These are phyloP conservation scores for Termitomyces sp. DNA, from an alignment of 768 basidiomycete genomes.

Conservation along the genomic window DNA sequence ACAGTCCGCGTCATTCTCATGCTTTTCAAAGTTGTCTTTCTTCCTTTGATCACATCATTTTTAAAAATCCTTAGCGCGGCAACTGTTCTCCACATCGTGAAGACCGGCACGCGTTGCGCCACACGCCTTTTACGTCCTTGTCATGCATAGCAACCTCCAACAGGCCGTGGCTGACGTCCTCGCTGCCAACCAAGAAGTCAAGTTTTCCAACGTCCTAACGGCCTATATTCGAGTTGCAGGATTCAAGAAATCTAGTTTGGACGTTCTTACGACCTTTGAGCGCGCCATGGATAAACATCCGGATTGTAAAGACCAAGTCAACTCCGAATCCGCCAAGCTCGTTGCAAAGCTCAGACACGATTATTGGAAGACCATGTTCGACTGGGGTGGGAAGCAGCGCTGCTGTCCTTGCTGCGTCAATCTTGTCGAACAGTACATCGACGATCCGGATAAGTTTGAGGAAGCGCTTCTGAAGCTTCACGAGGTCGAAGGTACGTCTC, in stretches of 20 bases:
- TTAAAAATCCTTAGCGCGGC: neutral
- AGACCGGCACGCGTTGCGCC: neutral
- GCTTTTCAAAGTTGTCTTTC: neutral
- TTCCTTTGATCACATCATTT: neutral
- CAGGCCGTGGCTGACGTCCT: constrained; percentile 16
- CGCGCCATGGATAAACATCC: constrained; percentile 15
- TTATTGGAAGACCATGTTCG: constrained; percentile 14
- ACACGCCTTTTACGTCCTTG: neutral
- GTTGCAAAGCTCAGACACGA: constrained; percentile 12
- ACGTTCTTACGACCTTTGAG: constrained; percentile 13
- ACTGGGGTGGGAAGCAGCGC: constrained; percentile 10
- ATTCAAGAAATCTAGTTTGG: constrained; percentile 8
- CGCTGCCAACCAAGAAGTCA: constrained; percentile 13
- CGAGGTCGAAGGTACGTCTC: neutral
- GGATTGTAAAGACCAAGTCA: constrained; percentile 10
- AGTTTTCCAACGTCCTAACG: constrained; percentile 12
- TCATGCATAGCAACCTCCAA: constrained; percentile 17
- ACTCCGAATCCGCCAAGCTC: constrained; percentile 9
- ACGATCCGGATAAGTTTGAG: constrained; percentile 8
- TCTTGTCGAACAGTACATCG: constrained; percentile 10
- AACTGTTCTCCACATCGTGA: neutral
- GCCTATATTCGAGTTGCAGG: constrained; percentile 14
- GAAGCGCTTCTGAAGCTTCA: neutral
- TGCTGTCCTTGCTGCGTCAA: constrained; percentile 14
- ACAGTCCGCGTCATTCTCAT: neutral